Evolutionary conservation across 495 filamentous ascomycete genomes (phyloP).

Genomic region (Parathielavia appendiculata): DNA sequence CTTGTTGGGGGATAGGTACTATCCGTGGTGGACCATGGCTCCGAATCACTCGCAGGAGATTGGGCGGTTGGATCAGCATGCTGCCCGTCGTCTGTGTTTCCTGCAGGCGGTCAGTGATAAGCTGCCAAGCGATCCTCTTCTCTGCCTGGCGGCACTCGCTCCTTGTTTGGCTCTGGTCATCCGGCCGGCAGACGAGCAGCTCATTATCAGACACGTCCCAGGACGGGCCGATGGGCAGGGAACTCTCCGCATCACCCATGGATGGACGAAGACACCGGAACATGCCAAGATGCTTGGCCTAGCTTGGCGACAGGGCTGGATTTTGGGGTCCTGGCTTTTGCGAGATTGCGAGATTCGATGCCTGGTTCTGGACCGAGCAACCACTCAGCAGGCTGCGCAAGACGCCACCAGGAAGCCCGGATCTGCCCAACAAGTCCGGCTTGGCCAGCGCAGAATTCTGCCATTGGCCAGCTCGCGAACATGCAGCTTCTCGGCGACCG

Average conservation of each 20-base stretch:
- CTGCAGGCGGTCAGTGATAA: background rate
- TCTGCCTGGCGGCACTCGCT: background rate
- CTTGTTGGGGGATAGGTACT: slow-evolving; percentile 10
- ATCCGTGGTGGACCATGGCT: background rate
- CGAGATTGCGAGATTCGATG: slow-evolving; percentile 16
- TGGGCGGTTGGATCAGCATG: background rate
- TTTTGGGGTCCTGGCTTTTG: background rate
- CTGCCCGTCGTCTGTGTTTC: background rate
- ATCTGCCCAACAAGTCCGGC: slow-evolving; percentile 32
- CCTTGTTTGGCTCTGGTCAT: background rate
- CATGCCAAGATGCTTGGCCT: slow-evolving; percentile 18
- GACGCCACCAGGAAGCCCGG: slow-evolving; percentile 27
- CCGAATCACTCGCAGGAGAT: background rate
- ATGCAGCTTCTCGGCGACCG: slow-evolving; percentile 2
- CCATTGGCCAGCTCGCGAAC: slow-evolving; percentile 18
- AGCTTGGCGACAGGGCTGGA: slow-evolving; percentile 5
- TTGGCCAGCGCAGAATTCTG: slow-evolving; percentile 22
- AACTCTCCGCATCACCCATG: slow-evolving; percentile 7
- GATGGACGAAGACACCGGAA: slow-evolving; percentile 6
- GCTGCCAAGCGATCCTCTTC: background rate
- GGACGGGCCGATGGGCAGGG: slow-evolving; percentile 9
- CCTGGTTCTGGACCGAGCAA: slow-evolving; percentile 13
- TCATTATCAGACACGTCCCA: background rate
- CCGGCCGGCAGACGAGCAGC: background rate
- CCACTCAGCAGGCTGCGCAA: slow-evolving; percentile 2